Evolutionary conservation across 768 basidiomycete genomes (phyloP).

Genomic region (Podaxis sp.): DNA sequence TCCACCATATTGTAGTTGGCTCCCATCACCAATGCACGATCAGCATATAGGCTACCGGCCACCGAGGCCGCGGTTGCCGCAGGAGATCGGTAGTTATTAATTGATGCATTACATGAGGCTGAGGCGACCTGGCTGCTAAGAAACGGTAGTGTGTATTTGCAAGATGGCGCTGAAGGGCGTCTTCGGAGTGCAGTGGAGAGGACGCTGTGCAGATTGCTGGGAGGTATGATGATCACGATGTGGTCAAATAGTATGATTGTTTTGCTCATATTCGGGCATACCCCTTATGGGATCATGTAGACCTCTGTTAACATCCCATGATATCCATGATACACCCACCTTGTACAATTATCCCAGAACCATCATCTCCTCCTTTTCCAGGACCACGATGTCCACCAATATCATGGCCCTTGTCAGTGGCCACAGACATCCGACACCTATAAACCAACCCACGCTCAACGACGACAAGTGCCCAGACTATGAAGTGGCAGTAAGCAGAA

Average conservation of each 20-base stretch:
- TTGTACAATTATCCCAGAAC: not conserved
- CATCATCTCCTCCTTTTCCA: slow-evolving; percentile 7
- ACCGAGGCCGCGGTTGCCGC: no score
- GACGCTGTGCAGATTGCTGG: not conserved
- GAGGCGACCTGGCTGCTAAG: no score
- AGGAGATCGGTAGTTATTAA: no score
- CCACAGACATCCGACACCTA: not conserved
- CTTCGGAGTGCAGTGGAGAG: not conserved
- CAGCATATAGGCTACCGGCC: no score
- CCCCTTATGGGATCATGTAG: not conserved
- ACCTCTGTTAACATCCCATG: not conserved
- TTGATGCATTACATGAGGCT: no score
- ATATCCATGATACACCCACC: not conserved
- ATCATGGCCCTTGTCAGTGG: slow-evolving; percentile 12
- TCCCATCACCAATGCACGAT: no score
- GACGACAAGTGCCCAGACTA: slow-evolving; percentile 39
- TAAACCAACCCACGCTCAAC: slow-evolving; percentile 12
- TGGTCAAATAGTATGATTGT: not conserved
- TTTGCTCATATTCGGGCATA: not conserved
- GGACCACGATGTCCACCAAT: slow-evolving; percentile 9
- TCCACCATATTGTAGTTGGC: no score
- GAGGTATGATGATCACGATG: not conserved
- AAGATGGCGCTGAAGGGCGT: no score
- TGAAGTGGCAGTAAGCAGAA: slow-evolving; percentile 32
- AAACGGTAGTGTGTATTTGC: no score